Evolutionary conservation across 345 rosid species (phyloP), one percentile per base, ranked within the genome.

Genomic region (Camelina laxa): DNA sequence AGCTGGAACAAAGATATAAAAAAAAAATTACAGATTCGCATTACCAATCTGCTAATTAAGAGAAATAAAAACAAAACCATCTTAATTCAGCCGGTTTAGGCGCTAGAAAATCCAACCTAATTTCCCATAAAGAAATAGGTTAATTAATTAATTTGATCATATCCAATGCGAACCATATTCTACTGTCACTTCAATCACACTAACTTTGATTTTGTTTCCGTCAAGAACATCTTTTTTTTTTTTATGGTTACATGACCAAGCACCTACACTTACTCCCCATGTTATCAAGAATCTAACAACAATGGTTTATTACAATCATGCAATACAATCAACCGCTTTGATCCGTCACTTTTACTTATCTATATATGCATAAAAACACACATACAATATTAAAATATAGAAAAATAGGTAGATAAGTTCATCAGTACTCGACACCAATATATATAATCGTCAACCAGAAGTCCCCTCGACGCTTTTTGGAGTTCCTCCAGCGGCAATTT

Each of bases 391-490:
- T 7, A 8, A 27, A 9, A 22, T 14, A 15, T 58, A 70, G 6
- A 14, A 31, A 3, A 4, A 55, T 39, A 19, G 33, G 31, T 41
- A 42, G 13, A 42, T 30, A 56, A 9, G 38, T 15, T 20, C 36
- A 4, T 15, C 54, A 20, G 16, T 21, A 50, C 38, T 75, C 68
- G 36, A 75, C 79, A 67, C 62, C 38, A 0, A 67, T 0, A 39
- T 67, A 67, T n/a, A n/a, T n/a, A n/a, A n/a, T 75, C 73, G 4
- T 60, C 48, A 54, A 67, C 55, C 17, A 75, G 36, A 75, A 24
- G 15, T 19, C 69, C 73, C 1, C 0, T 15, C 0, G 67, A 67
- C 60, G 73, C 3, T 0, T 67, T 17, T 27, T 50, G 2, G 47
- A 75, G 55, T 67, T 67, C 4, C 5, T 50, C 54, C 36, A 67